Evolutionary conservation across 2,329 filamentous ascomycete species (phyloP).

Genomic region (Waltergamsia citrina): DNA sequence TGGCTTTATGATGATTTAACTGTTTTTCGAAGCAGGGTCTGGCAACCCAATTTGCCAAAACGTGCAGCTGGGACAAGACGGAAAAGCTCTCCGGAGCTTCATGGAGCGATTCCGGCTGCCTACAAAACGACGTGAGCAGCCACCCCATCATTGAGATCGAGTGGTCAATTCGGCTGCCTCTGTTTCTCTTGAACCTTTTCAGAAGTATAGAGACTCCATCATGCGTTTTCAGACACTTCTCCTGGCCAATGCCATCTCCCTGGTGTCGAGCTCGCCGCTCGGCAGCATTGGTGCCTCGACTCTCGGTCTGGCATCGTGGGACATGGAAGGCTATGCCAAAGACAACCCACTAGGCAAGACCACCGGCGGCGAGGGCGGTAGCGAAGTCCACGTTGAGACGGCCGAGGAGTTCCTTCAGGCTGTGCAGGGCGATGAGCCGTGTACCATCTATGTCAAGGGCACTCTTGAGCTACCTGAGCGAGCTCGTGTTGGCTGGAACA

Average conservation of each 20-base stretch:
- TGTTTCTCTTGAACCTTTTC: neutral
- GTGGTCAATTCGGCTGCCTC: neutral
- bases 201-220: neutral
- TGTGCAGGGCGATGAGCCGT: slow-evolving; percentile 27
- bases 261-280: slow-evolving; percentile 1
- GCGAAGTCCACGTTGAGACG: slow-evolving; percentile 32
- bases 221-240: neutral
- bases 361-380: slow-evolving; percentile 31
- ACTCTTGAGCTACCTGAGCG: slow-evolving; percentile 26
- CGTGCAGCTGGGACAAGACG: neutral
- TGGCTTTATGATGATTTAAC: too few species aligned
- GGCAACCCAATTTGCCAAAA: too few species aligned
- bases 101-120: too few species aligned
- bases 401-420: slow-evolving; percentile 31
- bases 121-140: too few species aligned
- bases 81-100: too few species aligned
- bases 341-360: slow-evolving; percentile 26
- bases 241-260: neutral
- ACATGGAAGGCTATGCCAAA: slow-evolving; percentile 12
- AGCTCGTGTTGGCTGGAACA: slow-evolving; percentile 31
- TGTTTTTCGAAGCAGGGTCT: too few species aligned
- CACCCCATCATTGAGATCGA: too few species aligned
- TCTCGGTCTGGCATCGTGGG: slow-evolving; percentile 2
- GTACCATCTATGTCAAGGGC: slow-evolving; percentile 32
- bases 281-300: neutral